Evolutionary conservation across 192 early-diverging fungal species (phyloP).

Genomic region (Backusella luteola): DNA sequence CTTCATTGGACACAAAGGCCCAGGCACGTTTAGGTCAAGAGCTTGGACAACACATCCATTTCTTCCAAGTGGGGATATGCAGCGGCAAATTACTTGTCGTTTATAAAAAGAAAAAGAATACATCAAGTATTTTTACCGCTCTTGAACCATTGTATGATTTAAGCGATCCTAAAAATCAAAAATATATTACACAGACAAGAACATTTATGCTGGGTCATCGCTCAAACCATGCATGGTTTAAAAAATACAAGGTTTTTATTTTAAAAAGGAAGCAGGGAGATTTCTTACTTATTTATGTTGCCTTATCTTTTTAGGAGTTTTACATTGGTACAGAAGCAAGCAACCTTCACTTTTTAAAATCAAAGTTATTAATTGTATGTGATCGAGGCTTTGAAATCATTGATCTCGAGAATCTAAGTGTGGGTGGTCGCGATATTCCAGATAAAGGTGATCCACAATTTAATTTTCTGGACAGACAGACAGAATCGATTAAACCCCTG

Average conservation of each 20-base stretch:
- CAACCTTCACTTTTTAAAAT: constrained; percentile 83
- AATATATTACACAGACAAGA: constrained; percentile 2
- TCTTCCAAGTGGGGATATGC: constrained; percentile 28
- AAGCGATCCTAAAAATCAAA: constrained; percentile 26
- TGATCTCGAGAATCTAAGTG: constrained; percentile 78
- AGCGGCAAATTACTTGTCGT: constrained; percentile 21
- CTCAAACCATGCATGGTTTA: constrained; percentile 18
- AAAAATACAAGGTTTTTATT: background rate
- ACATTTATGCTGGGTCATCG: constrained; percentile 3
- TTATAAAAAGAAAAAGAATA: constrained; percentile 28
- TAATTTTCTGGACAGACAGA: constrained; percentile 75
- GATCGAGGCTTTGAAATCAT: constrained; percentile 95
- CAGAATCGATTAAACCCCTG: constrained; percentile 73
- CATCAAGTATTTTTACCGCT: constrained; percentile 19
- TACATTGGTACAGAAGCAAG: constrained; percentile 90
- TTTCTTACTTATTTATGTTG: background rate
- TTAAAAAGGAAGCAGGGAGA: background rate
- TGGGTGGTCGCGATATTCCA: constrained; percentile 72
- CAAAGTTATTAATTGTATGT: constrained; percentile 88
- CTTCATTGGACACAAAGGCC: constrained; percentile 51
- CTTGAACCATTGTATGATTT: constrained; percentile 30
- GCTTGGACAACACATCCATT: constrained; percentile 24
- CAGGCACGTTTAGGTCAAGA: constrained; percentile 31
- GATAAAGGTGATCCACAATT: constrained; percentile 80
- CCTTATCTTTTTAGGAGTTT: constrained; percentile 64